Evolutionary conservation across 371 early-diverging fungal genomes (phyloP), one percentile per base, ranked within the genome.

Genomic region (Hamiltosporidium magnivora): DNA sequence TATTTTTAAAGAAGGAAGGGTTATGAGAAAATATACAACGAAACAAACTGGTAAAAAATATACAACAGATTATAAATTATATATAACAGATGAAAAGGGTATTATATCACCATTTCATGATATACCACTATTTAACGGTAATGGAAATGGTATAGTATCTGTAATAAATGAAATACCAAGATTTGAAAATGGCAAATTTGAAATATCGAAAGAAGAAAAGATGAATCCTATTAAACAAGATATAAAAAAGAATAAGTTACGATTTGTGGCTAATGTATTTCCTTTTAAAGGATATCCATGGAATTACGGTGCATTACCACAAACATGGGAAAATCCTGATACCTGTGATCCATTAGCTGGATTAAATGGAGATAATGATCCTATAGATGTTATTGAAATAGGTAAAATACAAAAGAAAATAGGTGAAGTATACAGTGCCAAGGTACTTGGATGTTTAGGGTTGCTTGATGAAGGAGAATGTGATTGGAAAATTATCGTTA

Each of bases 241-340:
- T 80, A 83, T 88, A 63, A 97, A 97, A 85, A 96, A 99, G 82
- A 93, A 91, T 75, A 92, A 93, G 82, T 87, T 93, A 63, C 86
- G 99, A 67, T 97, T 88, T 82, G 95, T 97, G 58, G 86, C 90
- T 74, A 99, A 99, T 84, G 88, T 93, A 77, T 97, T 95, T 87
- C 98, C 98, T n/a, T 91, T 90, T 86, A 91, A 93, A 75, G 99
- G 99, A 54, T 99, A 96, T 84, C 90, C 92, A 77, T 97, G 96
- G 96, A 99, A 99, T 86, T 97, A 97, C 79, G 98, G 98, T 67
- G 94, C 94, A 44, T 83, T 97, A 69, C 98, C 96, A 46, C 79
- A 89, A 87, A 96, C 98, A 66, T 97, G 95, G 95, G 98, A 97
- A 83, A 92, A 94, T 78, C 95, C 96, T 52, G 86, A 84, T 66